A percentile compares a stretch with the other conserved stretches of the same genome.
phyloP scores from a whole-genome alignment of 306 rosid genomes.

The Crataegus laevigata region DNA sequence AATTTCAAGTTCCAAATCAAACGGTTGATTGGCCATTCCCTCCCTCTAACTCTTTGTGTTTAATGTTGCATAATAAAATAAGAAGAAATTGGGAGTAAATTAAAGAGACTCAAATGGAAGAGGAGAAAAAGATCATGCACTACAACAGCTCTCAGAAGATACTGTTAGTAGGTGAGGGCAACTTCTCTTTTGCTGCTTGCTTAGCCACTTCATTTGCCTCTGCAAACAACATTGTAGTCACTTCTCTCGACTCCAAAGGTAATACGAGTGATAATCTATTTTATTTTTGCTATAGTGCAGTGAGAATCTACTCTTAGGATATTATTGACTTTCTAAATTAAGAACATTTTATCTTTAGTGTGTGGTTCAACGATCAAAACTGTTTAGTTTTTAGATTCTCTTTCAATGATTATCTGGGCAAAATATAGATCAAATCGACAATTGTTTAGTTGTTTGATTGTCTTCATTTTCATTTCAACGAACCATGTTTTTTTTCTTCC shows the following conservation, averaged over 20 bases:
- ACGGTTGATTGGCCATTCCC: too few relatives aligned
- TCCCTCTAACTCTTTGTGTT: too few relatives aligned
- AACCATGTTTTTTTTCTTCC: too few relatives aligned
- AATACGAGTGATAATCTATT: not conserved
- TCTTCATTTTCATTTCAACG: too few relatives aligned
- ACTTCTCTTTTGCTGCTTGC: constrained; percentile 37
- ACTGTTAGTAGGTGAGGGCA: constrained; percentile 38
- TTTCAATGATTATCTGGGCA: too few relatives aligned
- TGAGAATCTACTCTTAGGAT: too few relatives aligned
- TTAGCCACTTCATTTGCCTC: constrained; percentile 31
- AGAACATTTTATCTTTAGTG: not conserved
- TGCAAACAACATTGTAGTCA: constrained; percentile 31
- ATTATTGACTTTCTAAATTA: not conserved
- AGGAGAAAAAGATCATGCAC: constrained; percentile 11
- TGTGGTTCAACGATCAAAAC: not conserved
- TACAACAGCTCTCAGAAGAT: constrained; percentile 22
- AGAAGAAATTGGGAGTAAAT: not conserved
- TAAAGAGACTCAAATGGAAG: not conserved
- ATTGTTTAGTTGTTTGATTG: too few relatives aligned
- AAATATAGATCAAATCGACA: too few relatives aligned
- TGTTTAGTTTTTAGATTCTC: too few relatives aligned
- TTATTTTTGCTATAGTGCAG: too few relatives aligned
- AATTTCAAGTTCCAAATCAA: too few relatives aligned
- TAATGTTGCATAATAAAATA: not conserved
- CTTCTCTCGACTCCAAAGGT: constrained; percentile 27